Evolutionary conservation across 2,329 filamentous ascomycete genomes (phyloP).

Genomic region (Claviceps sp.): DNA sequence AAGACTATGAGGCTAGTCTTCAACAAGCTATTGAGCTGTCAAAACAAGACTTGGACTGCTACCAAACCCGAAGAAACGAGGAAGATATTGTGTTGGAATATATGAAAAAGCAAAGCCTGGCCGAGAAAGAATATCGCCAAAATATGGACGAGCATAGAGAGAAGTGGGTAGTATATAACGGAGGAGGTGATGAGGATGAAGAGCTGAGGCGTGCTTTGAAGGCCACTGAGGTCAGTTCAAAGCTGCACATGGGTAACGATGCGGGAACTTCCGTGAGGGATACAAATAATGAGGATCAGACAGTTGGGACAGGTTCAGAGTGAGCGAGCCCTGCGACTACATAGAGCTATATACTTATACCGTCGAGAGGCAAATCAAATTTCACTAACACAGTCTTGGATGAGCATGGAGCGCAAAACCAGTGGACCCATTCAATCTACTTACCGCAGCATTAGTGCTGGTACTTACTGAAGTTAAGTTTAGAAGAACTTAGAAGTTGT

Average conservation of each 20-base stretch:
- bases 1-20: constrained; percentile 18
- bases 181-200: constrained; percentile 32
- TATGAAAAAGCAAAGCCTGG: constrained; percentile 61
- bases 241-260: constrained; percentile 18
- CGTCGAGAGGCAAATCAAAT: too few relatives aligned
- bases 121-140: constrained; percentile 45
- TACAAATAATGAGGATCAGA: background rate
- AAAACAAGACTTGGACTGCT: constrained; percentile 27
- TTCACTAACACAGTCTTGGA: too few relatives aligned
- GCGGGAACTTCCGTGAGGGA: constrained; percentile 12
- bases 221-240: constrained; percentile 13
- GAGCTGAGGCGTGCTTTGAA: constrained; percentile 42
- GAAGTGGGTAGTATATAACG: constrained; percentile 13
- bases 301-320: background rate
- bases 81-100: constrained; percentile 66
- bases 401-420: too few relatives aligned
- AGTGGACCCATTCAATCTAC: too few relatives aligned
- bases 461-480: too few relatives aligned
- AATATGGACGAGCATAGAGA: constrained; percentile 20
- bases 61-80: constrained; percentile 37
- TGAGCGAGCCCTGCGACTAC: background rate
- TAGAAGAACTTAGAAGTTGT: too few relatives aligned
- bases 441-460: too few relatives aligned
- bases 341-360: background rate
- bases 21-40: constrained; percentile 32